Conservation (phyloP, 164 flowering plant genomes). For the Buxus sempervirens region DNA sequence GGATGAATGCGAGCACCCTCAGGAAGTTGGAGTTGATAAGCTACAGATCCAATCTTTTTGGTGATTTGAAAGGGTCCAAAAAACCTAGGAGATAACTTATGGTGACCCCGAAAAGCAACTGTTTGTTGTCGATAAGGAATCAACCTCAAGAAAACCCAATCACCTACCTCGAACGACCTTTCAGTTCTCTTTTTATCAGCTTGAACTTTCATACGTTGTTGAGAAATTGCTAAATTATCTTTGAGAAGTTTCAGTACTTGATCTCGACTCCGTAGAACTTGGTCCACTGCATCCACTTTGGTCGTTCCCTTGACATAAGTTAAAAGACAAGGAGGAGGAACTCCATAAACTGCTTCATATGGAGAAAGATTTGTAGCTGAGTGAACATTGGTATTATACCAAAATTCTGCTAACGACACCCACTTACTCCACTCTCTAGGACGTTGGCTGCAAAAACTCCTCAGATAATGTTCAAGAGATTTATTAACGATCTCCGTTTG, state of each 20-base stretch:
- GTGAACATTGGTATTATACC: background rate
- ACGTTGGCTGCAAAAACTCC: background rate
- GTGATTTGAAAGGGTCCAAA: background rate
- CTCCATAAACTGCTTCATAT: background rate
- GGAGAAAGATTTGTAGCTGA: background rate
- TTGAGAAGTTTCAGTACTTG: background rate
- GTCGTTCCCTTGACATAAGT: background rate
- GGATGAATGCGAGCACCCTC: background rate
- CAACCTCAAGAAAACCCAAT: background rate
- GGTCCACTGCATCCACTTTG: background rate
- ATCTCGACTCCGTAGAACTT: background rate
- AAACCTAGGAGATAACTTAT: background rate
- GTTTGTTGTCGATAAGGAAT: slow-evolving; percentile 1
- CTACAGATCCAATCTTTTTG: background rate
- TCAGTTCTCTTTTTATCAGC: background rate
- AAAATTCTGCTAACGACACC: background rate
- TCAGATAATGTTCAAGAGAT: background rate
- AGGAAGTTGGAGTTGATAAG: background rate
- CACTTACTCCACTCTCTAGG: background rate
- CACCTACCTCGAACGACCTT: background rate
- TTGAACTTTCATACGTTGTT: background rate
- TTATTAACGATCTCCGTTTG: background rate
- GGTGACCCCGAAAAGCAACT: background rate
- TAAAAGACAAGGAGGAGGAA: background rate
- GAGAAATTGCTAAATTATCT: background rate